Base-by-base conservation (phyloP, 2,329 filamentous ascomycete genomes). In the Fusarium keratoplasticum region DNA sequence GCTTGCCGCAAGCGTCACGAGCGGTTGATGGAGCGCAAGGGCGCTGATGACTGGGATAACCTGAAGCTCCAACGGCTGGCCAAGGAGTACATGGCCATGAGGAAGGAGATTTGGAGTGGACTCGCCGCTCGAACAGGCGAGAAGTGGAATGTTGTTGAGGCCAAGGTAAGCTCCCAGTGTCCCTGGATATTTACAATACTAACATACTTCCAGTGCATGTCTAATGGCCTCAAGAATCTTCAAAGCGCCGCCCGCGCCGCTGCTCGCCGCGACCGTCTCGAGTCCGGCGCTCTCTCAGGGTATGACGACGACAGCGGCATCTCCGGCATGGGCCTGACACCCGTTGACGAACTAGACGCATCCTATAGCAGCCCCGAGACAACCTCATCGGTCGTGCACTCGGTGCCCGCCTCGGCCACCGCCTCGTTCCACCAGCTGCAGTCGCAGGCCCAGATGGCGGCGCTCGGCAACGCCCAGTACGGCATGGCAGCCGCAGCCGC, bases 1-100 rank as follows among this genome's bases (percentile, higher is more conserved):
- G 95, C 95, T 20, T 97, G 95, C 84, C 93, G 95, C 73, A 97
- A 97, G 85, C 90, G 95, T 64, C 94, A 97, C 78, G 95, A 97
- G 83, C 89, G 95, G 44, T 85, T 97, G 74, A 92, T 96, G 87
- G 93, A 96, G 83, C 90, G 92, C 74, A 88, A 88, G 80, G 91
- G 91, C 67, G 89, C 91, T 57, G 92, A 94, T 77, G 93, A 95
- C 78, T 96, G 94, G 92, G 93, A 96, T 77, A 89, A 89, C 22
- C 86, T 91, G 75, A 94, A 94, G 84, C 86, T 95, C 27, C 93
- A 96, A 80, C 87, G 87, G 11, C 86, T 97, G 44, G 93, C 94
- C 40, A 90, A 89, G 80, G 92, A 93, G 80, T 97, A 97, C 83
- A 94, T 95, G 89, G 88, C 87, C 70, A 89, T 93, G 84, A 89